Evolutionary conservation across 2,329 filamentous ascomycete species (phyloP).

Genomic region (Alternaria dauci): DNA sequence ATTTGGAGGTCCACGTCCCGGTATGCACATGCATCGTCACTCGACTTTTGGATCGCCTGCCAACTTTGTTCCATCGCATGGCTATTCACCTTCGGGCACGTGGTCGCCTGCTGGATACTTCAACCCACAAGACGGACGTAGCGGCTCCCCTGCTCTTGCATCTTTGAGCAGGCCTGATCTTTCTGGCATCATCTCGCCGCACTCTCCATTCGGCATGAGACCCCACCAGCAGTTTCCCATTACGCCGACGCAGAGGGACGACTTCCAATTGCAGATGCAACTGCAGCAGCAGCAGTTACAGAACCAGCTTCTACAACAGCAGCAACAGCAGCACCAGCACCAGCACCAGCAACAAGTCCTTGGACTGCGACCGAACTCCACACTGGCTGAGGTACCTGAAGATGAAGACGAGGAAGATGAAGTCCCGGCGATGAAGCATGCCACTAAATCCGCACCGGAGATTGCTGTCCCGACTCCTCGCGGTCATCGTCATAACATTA

Average conservation of each 20-base stretch:
- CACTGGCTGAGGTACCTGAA: slow-evolving; percentile 75
- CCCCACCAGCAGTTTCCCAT: slow-evolving; percentile 55
- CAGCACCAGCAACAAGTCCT: slow-evolving; percentile 58
- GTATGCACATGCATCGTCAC: slow-evolving; percentile 71
- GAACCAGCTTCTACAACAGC: slow-evolving; percentile 59
- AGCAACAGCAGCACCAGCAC: slow-evolving; percentile 59
- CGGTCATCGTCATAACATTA: slow-evolving; percentile 75
- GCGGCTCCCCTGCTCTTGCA: slow-evolving; percentile 54
- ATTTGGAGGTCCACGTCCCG: slow-evolving; percentile 60
- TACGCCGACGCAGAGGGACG: slow-evolving; percentile 46
- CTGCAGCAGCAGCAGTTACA: slow-evolving; percentile 62
- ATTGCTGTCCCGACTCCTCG: slow-evolving; percentile 68
- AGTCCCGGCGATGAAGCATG: slow-evolving; percentile 50
- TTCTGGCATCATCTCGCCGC: slow-evolving; percentile 52
- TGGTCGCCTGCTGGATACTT: slow-evolving; percentile 55
- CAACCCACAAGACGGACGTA: slow-evolving; percentile 50
- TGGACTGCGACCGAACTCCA: slow-evolving; percentile 57
- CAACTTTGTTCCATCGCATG: slow-evolving; percentile 67
- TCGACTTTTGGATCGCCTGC: slow-evolving; percentile 75
- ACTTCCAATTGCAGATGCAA: slow-evolving; percentile 57
- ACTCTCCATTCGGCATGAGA: slow-evolving; percentile 69
- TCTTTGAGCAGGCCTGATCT: slow-evolving; percentile 50
- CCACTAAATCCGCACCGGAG: slow-evolving; percentile 55
- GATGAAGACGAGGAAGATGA: slow-evolving; percentile 70
- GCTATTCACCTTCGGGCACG: slow-evolving; percentile 61